These are phyloP conservation scores for Pichia sp. DNA, from an alignment of 1,139 yeast species.

Conservation along the genomic window DNA sequence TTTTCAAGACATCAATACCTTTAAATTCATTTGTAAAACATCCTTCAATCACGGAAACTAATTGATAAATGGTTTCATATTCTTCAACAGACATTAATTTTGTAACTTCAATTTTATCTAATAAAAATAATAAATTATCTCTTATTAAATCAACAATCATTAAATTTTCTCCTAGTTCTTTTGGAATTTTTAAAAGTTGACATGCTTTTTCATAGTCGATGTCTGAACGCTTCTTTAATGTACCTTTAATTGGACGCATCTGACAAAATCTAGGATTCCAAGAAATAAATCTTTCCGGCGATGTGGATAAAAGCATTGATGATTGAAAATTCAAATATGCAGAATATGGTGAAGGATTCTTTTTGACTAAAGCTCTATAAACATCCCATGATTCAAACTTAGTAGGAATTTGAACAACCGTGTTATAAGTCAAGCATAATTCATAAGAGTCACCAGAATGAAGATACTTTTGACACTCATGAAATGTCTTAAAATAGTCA, in stretches of 20 bases:
- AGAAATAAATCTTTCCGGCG: slow-evolving; percentile 87
- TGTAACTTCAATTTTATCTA: slow-evolving; percentile 62
- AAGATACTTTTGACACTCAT: slow-evolving; percentile 60
- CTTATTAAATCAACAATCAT: slow-evolving; percentile 96
- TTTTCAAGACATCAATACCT: slow-evolving; percentile 74
- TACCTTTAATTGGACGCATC: slow-evolving; percentile 92
- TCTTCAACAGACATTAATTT: slow-evolving; percentile 90
- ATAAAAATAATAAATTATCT: slow-evolving; percentile 74
- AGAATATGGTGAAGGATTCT: slow-evolving; percentile 91
- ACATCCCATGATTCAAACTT: slow-evolving; percentile 63
- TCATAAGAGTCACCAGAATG: slow-evolving; percentile 90
- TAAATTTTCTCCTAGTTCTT: slow-evolving; percentile 90
- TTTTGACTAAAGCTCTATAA: slow-evolving; percentile 61
- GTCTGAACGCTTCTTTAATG: slow-evolving; percentile 61
- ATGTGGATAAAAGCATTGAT: slow-evolving; percentile 69
- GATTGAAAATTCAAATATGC: slow-evolving; percentile 68
- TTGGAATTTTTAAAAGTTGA: slow-evolving; percentile 67
- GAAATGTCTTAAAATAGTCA: slow-evolving; percentile 50
- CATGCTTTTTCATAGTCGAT: slow-evolving; percentile 56
- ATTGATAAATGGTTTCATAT: slow-evolving; percentile 81
- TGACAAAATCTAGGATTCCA: slow-evolving; percentile 68
- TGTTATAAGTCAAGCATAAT: slow-evolving; percentile 79
- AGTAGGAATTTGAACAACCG: slow-evolving; percentile 48
- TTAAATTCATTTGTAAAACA: slow-evolving; percentile 38
- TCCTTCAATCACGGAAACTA: slow-evolving; percentile 86